Base-by-base conservation (phyloP, 768 basidiomycete species). In the Naganishia randhawae region DNA sequence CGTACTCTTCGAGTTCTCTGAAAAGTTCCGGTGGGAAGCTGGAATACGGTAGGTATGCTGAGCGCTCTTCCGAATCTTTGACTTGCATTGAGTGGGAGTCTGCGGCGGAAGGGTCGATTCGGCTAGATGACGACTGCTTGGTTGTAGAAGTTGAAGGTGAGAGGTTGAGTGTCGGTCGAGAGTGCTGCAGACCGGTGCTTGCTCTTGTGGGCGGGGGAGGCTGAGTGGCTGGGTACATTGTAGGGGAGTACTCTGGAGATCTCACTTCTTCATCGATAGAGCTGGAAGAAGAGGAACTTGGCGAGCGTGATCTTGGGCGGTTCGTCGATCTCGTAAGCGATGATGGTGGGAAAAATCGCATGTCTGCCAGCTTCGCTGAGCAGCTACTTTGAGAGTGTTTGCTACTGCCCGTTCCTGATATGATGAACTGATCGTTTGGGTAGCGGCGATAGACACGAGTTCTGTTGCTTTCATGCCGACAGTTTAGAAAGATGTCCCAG, bases 251-350 rank as follows among this genome's bases (percentile, higher is more conserved):
- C 14, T 14, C 17, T 29, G 11, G 33, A 3, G n/a, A 35, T 25
- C 16, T 2, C 27, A 25, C 39, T 5, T 25, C 57, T 8, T 32
- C n/a, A 27, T 22, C 37, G 57, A 41, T 27, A 29, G 57, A 61
- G 37, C 22, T 39, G 31, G 57, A 61, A 14, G 57, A 61, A 22
- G 57, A 61, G 19, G 57, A 61, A 11, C n/a, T 55, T 37, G 57
- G 41, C 37, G 57, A 61, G n/a, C 19, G 35, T 25, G 51, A 52
- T 52, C 51, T 52, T 3, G 51, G 51, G 6, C 51, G 51, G 25
- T 52, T 33, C 51, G 51, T 33, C 51, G 51, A 16, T 31, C 51
- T 16, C 32, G 51, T 31, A 17, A 48, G 45, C 32, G 51, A 31
- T 17, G 37, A 25, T 39, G 57, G 33, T 5, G 35, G 22, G 57